Evolutionary conservation across 148 eudicot species (phyloP), one percentile per base, ranked within the genome.

Genomic region (Limonium bicolor): DNA sequence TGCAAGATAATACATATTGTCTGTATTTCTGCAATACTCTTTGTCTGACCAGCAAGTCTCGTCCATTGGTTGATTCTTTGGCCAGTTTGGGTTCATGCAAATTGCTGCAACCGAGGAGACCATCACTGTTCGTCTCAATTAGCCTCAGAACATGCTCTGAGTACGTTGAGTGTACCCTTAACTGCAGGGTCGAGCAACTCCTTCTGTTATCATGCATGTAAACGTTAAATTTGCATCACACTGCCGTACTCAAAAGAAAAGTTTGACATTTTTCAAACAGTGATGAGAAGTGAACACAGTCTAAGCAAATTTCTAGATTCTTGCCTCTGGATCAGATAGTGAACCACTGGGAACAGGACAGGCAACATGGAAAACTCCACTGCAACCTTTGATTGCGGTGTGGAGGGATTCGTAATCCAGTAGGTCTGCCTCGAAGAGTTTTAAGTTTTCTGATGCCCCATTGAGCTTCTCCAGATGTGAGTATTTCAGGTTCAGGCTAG

Each of bases 1-100:
- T 16, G 83, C 69, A 50, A 65, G 63, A 62, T 67, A 78, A 59
- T 87, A 87, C 96, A 88, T 79, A 45, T 87, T 74, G 94, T 82
- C 70, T 22, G 55, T 55, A 42, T 20, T 36, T 40, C 17, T 61
- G 73, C 71, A 71, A 50, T 51, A 51, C 31, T 75, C 71, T 7
- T 5, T 10, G 36, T 71, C 82, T 10, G 70, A 67, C 77, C 82
- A 75, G 63, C 74, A 67, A 23, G n/a, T 47, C 58, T 75, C 82
- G 22, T 75, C 71, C 71, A 60, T 68, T 40, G 53, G 55, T 50
- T 58, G 57, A 55, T 46, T 59, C 51, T 56, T 36, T 24, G 77
- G 73, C 81, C 81, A 75, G 38, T 54, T 48, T n/a, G 73, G 81
- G 29, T 70, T 66, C 59, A 56, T 17, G 56, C 2, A 0, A 63